phyloP scores from a whole-genome alignment of 345 rosid genomes.

The Nephelium lappaceum region DNA sequence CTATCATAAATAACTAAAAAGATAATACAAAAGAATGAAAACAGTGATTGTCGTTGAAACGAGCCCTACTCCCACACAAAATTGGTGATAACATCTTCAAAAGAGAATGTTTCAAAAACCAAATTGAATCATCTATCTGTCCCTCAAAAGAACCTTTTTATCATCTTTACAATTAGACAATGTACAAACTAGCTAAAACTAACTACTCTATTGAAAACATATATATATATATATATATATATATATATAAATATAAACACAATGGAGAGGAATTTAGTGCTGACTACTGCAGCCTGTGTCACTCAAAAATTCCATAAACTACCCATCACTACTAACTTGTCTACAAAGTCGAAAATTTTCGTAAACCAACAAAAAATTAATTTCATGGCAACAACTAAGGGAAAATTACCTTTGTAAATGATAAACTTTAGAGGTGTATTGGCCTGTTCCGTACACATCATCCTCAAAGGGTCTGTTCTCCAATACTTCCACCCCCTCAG shows the following conservation, averaged over 20 bases:
- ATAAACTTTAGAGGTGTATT: conserved; percentile 61
- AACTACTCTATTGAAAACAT: background rate
- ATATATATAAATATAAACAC: too few relatives aligned
- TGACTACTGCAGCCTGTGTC: background rate
- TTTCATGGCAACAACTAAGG: background rate
- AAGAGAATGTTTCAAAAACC: background rate
- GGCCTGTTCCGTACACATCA: conserved; percentile 54
- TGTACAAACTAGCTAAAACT: background rate
- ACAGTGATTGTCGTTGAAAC: background rate
- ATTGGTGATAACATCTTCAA: background rate
- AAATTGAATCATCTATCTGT: background rate
- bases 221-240: too few relatives aligned
- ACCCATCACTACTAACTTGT: background rate
- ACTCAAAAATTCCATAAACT: background rate
- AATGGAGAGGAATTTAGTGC: background rate
- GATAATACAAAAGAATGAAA: background rate
- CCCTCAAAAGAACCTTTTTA: background rate
- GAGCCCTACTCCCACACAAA: background rate
- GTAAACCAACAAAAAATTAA: background rate
- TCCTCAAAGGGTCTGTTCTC: conserved; percentile 50
- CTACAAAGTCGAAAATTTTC: background rate
- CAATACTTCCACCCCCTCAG: conserved; percentile 66
- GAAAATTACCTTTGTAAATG: conserved; percentile 58
- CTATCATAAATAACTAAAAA: background rate
- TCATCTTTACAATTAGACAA: background rate